Percentiles rank a stretch among this genome's conserved stretches.
Conservation (phyloP, 2,329 filamentous ascomycete genomes). For the Zasmidium angulare region DNA sequence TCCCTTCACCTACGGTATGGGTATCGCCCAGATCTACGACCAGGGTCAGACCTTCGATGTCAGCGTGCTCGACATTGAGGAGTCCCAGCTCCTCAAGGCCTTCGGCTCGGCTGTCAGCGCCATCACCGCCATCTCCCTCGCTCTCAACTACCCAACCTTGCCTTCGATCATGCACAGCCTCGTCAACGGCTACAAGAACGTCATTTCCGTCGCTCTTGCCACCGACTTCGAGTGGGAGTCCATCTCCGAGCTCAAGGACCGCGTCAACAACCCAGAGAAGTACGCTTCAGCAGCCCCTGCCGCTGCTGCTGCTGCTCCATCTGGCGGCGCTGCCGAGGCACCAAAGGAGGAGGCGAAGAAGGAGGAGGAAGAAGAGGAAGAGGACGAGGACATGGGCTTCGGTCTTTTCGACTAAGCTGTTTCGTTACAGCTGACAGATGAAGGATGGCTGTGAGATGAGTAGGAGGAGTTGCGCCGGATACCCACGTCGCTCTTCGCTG, state of each 20-base stretch:
- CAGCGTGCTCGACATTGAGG: slow-evolving; percentile 85
- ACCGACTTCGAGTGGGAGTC: slow-evolving; percentile 93
- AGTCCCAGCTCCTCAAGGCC: slow-evolving; percentile 86
- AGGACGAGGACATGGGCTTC: slow-evolving; percentile 57
- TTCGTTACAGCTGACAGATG: slow-evolving; percentile 18
- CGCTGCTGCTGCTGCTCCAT: slow-evolving; percentile 57
- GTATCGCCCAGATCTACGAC: slow-evolving; percentile 94
- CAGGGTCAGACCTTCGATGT: slow-evolving; percentile 88
- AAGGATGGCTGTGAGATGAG: no score
- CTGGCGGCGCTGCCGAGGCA: slow-evolving; percentile 52
- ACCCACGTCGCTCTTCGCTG: no score
- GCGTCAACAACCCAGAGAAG: slow-evolving; percentile 97
- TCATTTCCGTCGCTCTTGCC: slow-evolving; percentile 81
- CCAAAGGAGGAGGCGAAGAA: slow-evolving; percentile 60
- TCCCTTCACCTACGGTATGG: slow-evolving; percentile 99
- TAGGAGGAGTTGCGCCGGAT: slow-evolving; percentile 12
- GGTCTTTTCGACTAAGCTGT: slow-evolving; percentile 54
- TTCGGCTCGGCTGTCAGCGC: slow-evolving; percentile 80
- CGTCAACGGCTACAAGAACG: slow-evolving; percentile 98
- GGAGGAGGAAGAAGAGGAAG: slow-evolving; percentile 64
- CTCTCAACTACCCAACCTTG: slow-evolving; percentile 90
- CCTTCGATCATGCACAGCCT: slow-evolving; percentile 95
- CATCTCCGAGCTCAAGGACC: slow-evolving; percentile 98
- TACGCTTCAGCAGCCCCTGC: slow-evolving; percentile 82
- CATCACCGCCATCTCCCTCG: slow-evolving; percentile 88